Percentiles rank a stretch among this genome's conserved stretches.
These are phyloP conservation scores for Chrysosporium queenslandicum DNA, from an alignment of 2,329 filamentous ascomycete species.

Conservation along the genomic window DNA sequence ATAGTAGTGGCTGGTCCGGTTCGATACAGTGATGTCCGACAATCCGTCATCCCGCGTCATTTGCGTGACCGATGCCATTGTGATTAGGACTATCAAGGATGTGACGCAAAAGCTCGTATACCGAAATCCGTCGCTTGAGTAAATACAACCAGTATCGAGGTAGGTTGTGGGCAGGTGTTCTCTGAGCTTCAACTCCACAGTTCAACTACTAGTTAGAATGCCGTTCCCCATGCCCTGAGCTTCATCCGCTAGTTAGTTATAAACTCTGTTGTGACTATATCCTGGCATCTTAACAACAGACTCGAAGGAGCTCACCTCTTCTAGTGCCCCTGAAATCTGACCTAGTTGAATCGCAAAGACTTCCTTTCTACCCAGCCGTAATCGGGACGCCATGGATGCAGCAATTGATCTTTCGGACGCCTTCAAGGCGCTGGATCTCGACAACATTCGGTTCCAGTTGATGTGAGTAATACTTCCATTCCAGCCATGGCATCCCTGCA, in stretches of 20 bases:
- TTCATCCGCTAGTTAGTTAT: too few species aligned
- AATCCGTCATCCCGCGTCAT: too few species aligned
- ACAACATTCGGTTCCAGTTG: constrained; percentile 85
- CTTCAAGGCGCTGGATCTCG: constrained; percentile 74
- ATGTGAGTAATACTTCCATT: constrained; percentile 53
- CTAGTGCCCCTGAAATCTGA: background rate
- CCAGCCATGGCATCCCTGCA: background rate
- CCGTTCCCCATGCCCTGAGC: background rate
- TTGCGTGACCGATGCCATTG: too few species aligned
- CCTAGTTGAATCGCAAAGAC: background rate
- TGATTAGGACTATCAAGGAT: too few species aligned
- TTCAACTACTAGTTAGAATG: too few species aligned
- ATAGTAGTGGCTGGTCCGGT: too few species aligned
- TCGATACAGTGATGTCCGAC: too few species aligned
- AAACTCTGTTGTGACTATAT: background rate
- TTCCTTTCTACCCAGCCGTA: background rate
- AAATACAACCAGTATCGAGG: too few species aligned
- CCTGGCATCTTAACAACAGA: background rate
- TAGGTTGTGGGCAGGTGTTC: too few species aligned
- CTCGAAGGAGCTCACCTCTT: background rate
- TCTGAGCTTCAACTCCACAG: too few species aligned
- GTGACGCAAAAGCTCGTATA: too few species aligned
- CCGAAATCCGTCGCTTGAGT: too few species aligned
- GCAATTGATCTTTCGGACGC: constrained; percentile 80
- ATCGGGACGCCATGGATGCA: constrained; percentile 59